Conservation (phyloP, 2,329 filamentous ascomycete species). For the Epichloe amarillans region DNA sequence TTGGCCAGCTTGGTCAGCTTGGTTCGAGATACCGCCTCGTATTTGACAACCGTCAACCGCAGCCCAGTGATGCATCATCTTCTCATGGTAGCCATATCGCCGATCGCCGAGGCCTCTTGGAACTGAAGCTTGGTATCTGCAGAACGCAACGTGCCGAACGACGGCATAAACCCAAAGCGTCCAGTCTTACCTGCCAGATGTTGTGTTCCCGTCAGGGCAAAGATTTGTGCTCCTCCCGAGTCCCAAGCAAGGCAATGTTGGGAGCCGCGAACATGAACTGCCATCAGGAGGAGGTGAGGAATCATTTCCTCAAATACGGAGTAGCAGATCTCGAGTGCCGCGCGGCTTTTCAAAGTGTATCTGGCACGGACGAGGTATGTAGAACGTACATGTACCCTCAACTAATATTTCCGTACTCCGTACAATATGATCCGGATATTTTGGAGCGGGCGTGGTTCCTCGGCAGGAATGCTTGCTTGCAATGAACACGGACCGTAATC, state of each 20-base stretch:
- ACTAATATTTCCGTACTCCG: too few relatives aligned
- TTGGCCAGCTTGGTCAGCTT: too few relatives aligned
- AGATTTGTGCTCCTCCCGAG: not conserved
- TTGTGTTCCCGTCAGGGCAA: not conserved
- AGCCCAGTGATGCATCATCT: too few relatives aligned
- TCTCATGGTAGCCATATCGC: too few relatives aligned
- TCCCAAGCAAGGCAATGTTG: not conserved
- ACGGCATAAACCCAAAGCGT: not conserved
- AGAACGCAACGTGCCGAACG: not conserved
- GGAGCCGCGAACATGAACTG: not conserved
- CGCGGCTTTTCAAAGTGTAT: not conserved
- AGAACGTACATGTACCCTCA: too few relatives aligned
- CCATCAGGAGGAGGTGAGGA: not conserved
- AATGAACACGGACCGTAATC: too few relatives aligned
- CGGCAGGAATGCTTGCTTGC: not conserved
- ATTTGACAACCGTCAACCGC: too few relatives aligned
- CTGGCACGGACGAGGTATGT: too few relatives aligned
- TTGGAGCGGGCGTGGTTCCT: not conserved
- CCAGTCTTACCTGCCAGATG: not conserved
- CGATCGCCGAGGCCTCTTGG: too few relatives aligned
- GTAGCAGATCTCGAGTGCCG: not conserved
- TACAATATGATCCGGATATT: too few relatives aligned
- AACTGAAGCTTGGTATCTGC: not conserved
- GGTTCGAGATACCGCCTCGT: too few relatives aligned
- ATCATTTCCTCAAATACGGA: not conserved